phyloP scores from a whole-genome alignment of 257 asterid species.

The Fraxinus cuspidata region DNA sequence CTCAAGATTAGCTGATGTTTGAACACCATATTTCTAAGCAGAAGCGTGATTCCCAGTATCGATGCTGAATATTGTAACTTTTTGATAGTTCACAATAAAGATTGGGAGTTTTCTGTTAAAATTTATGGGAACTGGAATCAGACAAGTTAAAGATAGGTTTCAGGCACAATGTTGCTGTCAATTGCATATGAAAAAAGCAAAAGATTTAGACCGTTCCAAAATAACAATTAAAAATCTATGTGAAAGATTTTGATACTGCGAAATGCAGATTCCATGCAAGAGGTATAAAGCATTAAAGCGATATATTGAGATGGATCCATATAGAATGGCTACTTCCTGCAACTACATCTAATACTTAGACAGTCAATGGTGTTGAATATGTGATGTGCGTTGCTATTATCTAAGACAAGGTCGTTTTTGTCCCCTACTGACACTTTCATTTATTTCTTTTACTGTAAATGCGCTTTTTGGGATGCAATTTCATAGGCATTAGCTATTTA shows the following conservation, averaged over 20 bases:
- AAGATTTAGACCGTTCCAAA: background rate
- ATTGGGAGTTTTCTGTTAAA: background rate
- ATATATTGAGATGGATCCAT: background rate
- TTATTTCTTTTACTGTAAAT: background rate
- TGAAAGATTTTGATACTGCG: background rate
- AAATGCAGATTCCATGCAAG: background rate
- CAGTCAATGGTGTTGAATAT: conserved; percentile 3
- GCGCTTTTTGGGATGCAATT: background rate
- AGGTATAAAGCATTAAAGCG: background rate
- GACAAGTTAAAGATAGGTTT: background rate
- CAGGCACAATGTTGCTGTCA: background rate
- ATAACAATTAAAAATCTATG: background rate
- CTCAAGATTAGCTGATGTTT: background rate
- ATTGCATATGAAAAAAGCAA: background rate
- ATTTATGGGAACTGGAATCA: background rate
- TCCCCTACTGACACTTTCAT: background rate
- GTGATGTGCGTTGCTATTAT: background rate
- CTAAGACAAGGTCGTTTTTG: background rate
- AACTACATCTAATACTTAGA: background rate
- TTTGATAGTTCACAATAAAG: background rate
- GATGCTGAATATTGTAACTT: conserved; percentile 1
- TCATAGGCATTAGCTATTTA: background rate
- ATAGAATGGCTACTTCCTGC: background rate
- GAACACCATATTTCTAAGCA: background rate
- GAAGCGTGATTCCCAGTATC: background rate